Conservation (phyloP, 2,329 filamentous ascomycete genomes). For the Plectosphaerella plurivora region DNA sequence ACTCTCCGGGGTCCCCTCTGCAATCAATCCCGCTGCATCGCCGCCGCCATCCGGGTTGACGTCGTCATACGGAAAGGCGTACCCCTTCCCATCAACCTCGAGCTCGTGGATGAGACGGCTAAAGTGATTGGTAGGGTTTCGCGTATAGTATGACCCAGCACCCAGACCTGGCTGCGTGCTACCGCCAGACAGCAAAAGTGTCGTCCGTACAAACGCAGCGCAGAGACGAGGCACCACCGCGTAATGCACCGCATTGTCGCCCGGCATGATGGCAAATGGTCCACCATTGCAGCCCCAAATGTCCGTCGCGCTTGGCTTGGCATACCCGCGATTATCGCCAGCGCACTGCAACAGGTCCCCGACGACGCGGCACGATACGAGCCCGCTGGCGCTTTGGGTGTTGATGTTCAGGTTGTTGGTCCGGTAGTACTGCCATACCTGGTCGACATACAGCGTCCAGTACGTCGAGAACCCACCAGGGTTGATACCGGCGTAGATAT, state of each 20-base stretch:
- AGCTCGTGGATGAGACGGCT: slow-evolving; percentile 55
- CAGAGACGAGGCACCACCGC: slow-evolving; percentile 44
- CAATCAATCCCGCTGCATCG: slow-evolving; percentile 40
- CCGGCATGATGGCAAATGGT: slow-evolving; percentile 31
- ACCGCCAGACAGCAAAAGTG: slow-evolving; percentile 40
- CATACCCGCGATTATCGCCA: slow-evolving; percentile 36
- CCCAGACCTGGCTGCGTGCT: slow-evolving; percentile 36
- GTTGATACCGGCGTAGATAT: slow-evolving; percentile 31
- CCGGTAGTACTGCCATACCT: slow-evolving; percentile 40
- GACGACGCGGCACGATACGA: slow-evolving; percentile 32
- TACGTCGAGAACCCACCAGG: slow-evolving; percentile 32
- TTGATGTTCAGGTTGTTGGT: slow-evolving; percentile 32
- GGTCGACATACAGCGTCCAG: slow-evolving; percentile 38
- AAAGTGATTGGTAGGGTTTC: slow-evolving; percentile 49
- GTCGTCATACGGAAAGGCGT: slow-evolving; percentile 66
- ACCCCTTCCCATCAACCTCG: slow-evolving; percentile 56
- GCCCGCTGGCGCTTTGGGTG: slow-evolving; percentile 33
- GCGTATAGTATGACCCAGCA: slow-evolving; percentile 37
- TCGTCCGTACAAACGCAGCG: slow-evolving; percentile 45
- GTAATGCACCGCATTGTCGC: slow-evolving; percentile 33
- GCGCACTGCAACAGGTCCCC: slow-evolving; percentile 31
- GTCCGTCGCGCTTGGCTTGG: slow-evolving; percentile 36
- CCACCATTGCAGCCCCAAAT: slow-evolving; percentile 49
- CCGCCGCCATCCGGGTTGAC: slow-evolving; percentile 52
- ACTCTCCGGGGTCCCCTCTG: slow-evolving; percentile 15